Base-by-base conservation (phyloP, 2,329 filamentous ascomycete genomes). In the Neonectria punicea region DNA sequence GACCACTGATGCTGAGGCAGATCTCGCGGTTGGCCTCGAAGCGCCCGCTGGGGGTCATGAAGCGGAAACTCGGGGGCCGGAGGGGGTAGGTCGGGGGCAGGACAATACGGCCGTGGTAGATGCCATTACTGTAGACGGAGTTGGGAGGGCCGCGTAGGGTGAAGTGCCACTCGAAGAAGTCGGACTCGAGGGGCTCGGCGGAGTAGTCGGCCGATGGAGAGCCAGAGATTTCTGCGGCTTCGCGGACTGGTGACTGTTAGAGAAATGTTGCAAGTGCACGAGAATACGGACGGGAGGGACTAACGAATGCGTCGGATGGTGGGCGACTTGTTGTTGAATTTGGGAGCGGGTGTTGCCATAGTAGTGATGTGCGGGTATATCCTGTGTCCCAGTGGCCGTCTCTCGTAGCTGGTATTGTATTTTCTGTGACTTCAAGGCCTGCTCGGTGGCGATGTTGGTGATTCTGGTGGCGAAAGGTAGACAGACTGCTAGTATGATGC, bases 81-180 rank as follows among this genome's bases (percentile, higher is more conserved):
- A 98, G 88, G 0, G 96, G 96, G 80, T 99, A 99, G 2, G 92
- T 89, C 0, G 94, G 88, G 1, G 96, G 96, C 1, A 99, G 89
- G 43, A 94, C 87, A 78, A 99, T 98, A 75, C 95, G 93, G 63
- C 96, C 96, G 80, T 99, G 96, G 83, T 98, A 99, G 75, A 98
- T 88, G 53, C 96, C 96, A 34, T 85, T 83, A 49, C 89, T 88
- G 81, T 94, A 98, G 41, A 90, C 88, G 0, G 93, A 94, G 34
- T 88, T 84, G 0, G 95, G 95, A 0, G 95, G 94, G 0, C 96
- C 96, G 56, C 91, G 89, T n/a, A 99, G 86, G 0, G 96, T 99
- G 82, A 98, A 99, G 83, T 99, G 96, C 96, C 96, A 99, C 81
- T 98, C 94, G 81, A 97, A 97, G 58, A 99, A 90, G 80, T 98